phyloP scores from a whole-genome alignment of 805 yeast species.

The Ogataea parapolymorpha region DNA sequence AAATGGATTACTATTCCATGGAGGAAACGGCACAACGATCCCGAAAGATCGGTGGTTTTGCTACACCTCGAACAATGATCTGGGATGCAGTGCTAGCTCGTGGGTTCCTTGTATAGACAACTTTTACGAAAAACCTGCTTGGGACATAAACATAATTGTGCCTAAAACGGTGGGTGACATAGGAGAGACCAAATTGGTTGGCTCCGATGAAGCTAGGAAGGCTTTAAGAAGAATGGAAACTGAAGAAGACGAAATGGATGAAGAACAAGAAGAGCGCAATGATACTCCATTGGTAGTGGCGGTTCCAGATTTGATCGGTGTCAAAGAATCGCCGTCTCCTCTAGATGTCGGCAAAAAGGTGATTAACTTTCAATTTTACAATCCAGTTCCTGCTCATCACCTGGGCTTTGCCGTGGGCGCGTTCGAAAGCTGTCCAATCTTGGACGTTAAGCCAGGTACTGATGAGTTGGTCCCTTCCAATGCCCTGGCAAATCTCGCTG shows the following conservation, averaged over 20 bases:
- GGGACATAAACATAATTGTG: constrained; percentile 86
- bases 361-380: constrained; percentile 72
- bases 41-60: constrained; percentile 68
- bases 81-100: constrained; percentile 81
- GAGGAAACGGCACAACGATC: constrained; percentile 48
- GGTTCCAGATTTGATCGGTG: constrained; percentile 65
- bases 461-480: constrained; percentile 25
- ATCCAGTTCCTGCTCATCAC: constrained; percentile 91
- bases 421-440: constrained; percentile 60
- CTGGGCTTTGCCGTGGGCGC: constrained; percentile 94
- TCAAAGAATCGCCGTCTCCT: constrained; percentile 71
- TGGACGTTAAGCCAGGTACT: constrained; percentile 38
- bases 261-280: constrained; percentile 25
- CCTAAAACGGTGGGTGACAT: constrained; percentile 79
- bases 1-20: constrained; percentile 74
- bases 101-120: constrained; percentile 98
- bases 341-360: constrained; percentile 71
- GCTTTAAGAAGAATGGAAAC: constrained; percentile 27
- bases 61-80: constrained; percentile 75
- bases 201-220: constrained; percentile 35
- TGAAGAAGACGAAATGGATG: constrained; percentile 36
- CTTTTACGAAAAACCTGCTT: constrained; percentile 81
- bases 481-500: constrained; percentile 32
- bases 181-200: constrained; percentile 44
- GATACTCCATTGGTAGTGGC: constrained; percentile 56